A percentile compares a stretch with the other conserved stretches of the same genome.
Evolutionary conservation across 1,284 basidiomycete genomes (phyloP).

Genomic region (Fistulina hepatica): DNA sequence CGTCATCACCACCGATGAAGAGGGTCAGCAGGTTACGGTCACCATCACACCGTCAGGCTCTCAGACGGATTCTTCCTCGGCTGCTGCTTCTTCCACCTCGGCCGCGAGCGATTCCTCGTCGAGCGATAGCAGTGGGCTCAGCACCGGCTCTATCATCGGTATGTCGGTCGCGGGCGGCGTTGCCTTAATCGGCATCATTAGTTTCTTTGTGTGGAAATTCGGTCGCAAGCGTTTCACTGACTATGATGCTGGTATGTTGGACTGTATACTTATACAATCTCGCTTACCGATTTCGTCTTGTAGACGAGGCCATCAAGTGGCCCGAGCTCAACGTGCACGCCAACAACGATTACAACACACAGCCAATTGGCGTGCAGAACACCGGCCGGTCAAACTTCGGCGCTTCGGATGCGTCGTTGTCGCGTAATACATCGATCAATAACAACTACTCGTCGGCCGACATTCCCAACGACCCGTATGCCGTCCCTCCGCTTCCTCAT

Average conservation of each 20-base stretch:
- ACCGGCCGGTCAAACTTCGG: conserved; percentile 52
- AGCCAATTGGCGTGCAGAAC: conserved; percentile 51
- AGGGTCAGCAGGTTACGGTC: background rate
- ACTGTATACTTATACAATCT: conserved; percentile 9
- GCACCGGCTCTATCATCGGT: conserved; percentile 64
- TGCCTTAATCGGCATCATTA: conserved; percentile 53
- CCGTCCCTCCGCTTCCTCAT: conserved; percentile 74
- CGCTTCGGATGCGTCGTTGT: conserved; percentile 44
- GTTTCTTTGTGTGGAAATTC: conserved; percentile 71
- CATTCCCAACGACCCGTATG: conserved; percentile 56
- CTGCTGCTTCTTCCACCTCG: conserved; percentile 7
- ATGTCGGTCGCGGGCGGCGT: conserved; percentile 69
- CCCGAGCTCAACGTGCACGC: conserved; percentile 67
- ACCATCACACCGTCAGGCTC: background rate
- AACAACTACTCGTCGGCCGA: conserved; percentile 36
- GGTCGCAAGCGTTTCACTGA: conserved; percentile 62
- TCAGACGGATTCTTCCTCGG: background rate
- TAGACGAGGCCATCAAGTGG: conserved; percentile 80
- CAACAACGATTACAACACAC: conserved; percentile 34
- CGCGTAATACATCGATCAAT: conserved; percentile 40
- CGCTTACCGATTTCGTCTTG: background rate
- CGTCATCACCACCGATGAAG: background rate
- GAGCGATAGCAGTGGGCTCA: conserved; percentile 29
- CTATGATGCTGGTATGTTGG: conserved; percentile 59
- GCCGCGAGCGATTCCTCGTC: conserved; percentile 13